Evolutionary conservation across 306 rosid genomes (phyloP), one percentile per base, ranked within the genome.

Genomic region (Glycine latifolia): DNA sequence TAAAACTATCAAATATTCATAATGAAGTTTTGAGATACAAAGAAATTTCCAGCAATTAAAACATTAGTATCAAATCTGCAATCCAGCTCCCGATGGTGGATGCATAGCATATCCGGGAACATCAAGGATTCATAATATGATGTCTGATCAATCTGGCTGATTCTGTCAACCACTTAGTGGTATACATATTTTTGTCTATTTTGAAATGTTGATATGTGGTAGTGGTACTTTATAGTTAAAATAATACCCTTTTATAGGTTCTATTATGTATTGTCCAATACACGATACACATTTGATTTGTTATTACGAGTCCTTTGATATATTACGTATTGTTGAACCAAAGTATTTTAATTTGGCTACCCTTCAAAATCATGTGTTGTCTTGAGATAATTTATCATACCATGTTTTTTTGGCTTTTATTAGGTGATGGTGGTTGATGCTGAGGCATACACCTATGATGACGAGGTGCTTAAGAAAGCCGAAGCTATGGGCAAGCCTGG

Each of bases 401-500:
- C 14, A 47, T 48, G 7, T 4, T 26, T 31, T 26, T 55, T 70
- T 33, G 66, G 43, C 73, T 39, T 60, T 47, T 81, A 56, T 67
- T 49, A 95, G 98, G 97, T 95, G 8, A 2, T 55, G 56, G 94
- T 91, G 68, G 89, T 86, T 81, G 98, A 95, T 47, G 60, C 98
- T 0, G 98, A 95, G 92, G 93, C 91, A 44, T 95, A 95, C 87
- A 84, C 97, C 4, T 95, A 93, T 3, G 99, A 95, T 75, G 98
- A 93, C 53, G 99, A 95, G 86, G 98, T 93, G 82, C 70, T 95
- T 55, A 95, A 95, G 91, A 95, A 92, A 71, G 98, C 99, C 2
- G 97, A 95, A 76, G 91, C 99, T 31, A 91, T 95, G 98, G 99
- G 99, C 63, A 95, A 92, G 83, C 80, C 98, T 5, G 98, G 98